Base-by-base conservation (phyloP, 345 rosid species). In the Noccaea bulbosa region DNA sequence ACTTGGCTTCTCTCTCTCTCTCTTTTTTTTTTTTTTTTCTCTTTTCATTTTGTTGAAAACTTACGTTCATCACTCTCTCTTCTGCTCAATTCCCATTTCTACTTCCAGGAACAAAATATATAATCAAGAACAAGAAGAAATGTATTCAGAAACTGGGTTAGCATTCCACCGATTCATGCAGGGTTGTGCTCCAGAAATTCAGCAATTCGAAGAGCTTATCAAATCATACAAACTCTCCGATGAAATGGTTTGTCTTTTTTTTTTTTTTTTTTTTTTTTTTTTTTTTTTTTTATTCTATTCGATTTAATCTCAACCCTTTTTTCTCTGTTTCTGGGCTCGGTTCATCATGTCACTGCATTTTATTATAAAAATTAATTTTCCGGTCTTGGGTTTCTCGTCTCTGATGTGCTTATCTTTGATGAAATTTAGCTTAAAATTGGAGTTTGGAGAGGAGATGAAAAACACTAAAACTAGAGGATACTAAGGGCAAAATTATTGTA, bases 111-210 rank as follows among this genome's bases (percentile, higher is more conserved):
- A 2, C 11, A 6, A 38, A 30, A 11, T 8, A 20, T 43, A 0
- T 30, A 24, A 35, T 10, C 55, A 64, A 71, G 41, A 65, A 22
- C 56, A 44, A 44, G 30, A 4, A 50, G n/a, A 51, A 89, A 93
- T 91, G 97, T 91, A 83, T 84, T 92, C 93, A 48, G 91, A 87
- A 59, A 72, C 88, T 10, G 89, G 85, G 10, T 44, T 84, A 4
- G 59, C 82, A 79, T 83, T 79, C 53, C 30, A 27, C 30, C 88
- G 90, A 27, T 87, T 83, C 75, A 62, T 85, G 86, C 96, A 83
- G 74, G 80, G 57, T 69, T 82, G 72, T 76, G 75, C 79, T 74
- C 85, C 75, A 56, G 96, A 93, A 47, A 74, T 76, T 75, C 87
- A 79, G 65, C 97, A 74, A 45, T 83, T 87, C 57, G 98, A 90